Conservation (phyloP, 495 filamentous ascomycete species). For the Chaetomium cochliodes region DNA sequence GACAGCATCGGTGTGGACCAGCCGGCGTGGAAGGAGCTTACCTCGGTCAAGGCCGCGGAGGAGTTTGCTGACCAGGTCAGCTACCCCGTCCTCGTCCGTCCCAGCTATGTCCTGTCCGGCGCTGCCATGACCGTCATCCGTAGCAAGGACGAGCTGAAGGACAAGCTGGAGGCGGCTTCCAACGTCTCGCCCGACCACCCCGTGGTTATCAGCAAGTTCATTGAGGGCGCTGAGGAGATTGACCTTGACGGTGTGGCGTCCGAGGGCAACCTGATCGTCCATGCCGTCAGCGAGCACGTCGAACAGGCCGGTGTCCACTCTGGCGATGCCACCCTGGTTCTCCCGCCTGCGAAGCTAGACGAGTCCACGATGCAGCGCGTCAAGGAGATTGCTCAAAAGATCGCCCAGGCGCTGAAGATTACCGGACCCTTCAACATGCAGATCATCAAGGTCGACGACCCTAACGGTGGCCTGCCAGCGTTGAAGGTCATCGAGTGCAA, state of each 20-base stretch:
- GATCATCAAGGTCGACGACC: constrained; percentile 87
- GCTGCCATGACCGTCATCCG: constrained; percentile 99
- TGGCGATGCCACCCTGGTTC: constrained; percentile 90
- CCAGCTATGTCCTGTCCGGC: constrained; percentile 95
- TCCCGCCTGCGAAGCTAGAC: constrained; percentile 82
- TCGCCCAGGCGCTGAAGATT: constrained; percentile 94
- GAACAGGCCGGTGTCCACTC: constrained; percentile 98
- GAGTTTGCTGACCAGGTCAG: constrained; percentile 83
- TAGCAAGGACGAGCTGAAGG: constrained; percentile 83
- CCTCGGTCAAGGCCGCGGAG: constrained; percentile 81
- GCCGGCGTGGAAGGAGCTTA: constrained; percentile 95
- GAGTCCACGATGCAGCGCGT: constrained; percentile 73
- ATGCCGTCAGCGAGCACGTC: constrained; percentile 95
- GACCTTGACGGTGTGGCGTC: constrained; percentile 95
- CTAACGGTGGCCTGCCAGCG: constrained; percentile 65
- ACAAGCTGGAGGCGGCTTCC: constrained; percentile 83
- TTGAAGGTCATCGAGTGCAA: constrained; percentile 99
- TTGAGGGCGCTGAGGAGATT: constrained; percentile 95
- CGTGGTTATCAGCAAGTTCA: constrained; percentile 99
- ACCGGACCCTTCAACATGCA: constrained; percentile 99
- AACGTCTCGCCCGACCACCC: constrained; percentile 95
- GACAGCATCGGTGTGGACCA: constrained; percentile 95
- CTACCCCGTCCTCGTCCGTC: constrained; percentile 92
- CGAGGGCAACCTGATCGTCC: constrained; percentile 79
- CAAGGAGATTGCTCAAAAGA: constrained; percentile 93